Evolutionary conservation across 306 rosid species (phyloP), one percentile per base, ranked within the genome.

Genomic region (Malus asiatica): DNA sequence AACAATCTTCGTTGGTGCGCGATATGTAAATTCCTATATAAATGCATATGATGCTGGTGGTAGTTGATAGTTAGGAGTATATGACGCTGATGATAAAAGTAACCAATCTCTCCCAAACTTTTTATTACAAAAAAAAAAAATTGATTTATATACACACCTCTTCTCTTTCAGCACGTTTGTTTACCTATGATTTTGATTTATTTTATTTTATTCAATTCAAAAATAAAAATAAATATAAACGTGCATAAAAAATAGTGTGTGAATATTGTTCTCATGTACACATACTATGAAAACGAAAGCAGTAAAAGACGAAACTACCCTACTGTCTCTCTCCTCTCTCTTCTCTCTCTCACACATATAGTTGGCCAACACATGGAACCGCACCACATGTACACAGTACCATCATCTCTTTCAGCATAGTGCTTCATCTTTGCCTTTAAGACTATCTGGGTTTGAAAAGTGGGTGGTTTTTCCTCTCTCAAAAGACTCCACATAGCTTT

Each of bases 291-390:
- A 7, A 16, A 60, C 8, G 78, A 23, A 68, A 66, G 65, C 6
- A 25, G 3, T 11, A 60, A 73, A 86, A 80, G 87, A 88, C 93
- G 25, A 76, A 69, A 60, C 29, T 73, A 59, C 27, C 79, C 53
- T 72, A 42, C 78, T 45, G 35, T 71, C 74, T 86, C 83, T 70
- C 62, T 38, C 10, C 42, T 38, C 10, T 38, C 10, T 38, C 42
- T 38, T 38, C 9, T 74, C 58, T 74, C 58, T 40, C 65, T 46
- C 74, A 84, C 84, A 46, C 85, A 77, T 55, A 87, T 79, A 83
- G 93, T 85, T 88, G 95, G 93, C 88, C 87, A 89, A 82, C 95
- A 87, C 88, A 87, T 88, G 90, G 91, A 90, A 86, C 84, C 88
- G 66, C 84, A 78, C 77, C 88, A 79, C 82, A 88, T 83, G 45